Evolutionary conservation across 1,139 yeast genomes (phyloP), one percentile per base, ranked within the genome.

Genomic region (Petasospora fabianii): DNA sequence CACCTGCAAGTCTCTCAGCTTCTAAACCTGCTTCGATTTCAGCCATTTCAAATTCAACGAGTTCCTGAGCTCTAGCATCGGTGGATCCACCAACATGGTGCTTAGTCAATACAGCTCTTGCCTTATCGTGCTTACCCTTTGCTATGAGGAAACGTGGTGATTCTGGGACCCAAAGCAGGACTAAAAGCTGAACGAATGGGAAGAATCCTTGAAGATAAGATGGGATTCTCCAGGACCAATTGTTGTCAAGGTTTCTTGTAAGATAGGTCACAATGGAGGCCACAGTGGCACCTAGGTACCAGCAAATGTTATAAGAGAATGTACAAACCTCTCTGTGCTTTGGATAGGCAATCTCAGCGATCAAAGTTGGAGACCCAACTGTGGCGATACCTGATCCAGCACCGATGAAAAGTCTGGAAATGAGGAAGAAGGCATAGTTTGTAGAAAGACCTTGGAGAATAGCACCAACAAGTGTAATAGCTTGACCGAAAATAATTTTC

Each of bases 141-240:
- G 78, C 74, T 44, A 81, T 71, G 55, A 73, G 71, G 63, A 64
- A 84, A 65, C 94, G 74, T 48, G 94, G 90, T 27, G 90, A 78
- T 62, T 84, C 94, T 39, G 94, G 94, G 58, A 69, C 50, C 38
- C 26, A 32, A 5, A 5, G 22, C 10, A 41, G 10, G 13, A 36
- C 12, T 6, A n/a, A n/a, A 24, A 43, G n/a, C 27, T 43, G 47
- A 14, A 40, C 18, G 21, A 58, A 42, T 31, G 48, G 59, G n/a
- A 46, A 47, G 40, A 66, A 60, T 1, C 75, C 75, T 53, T 71
- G 72, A 28, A 66, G 31, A 35, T 61, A 52, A 3, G 68, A 55
- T 16, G 73, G 73, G 24, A 66, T 52, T 53, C 73, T 60, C 72
- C 73, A 70, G 8, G 62, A 51, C 62, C 68, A 62, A 24, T 56